Evolutionary conservation across 78 protist genomes (phyloP).

Genomic region (Chrysochromulina tobinii): DNA sequence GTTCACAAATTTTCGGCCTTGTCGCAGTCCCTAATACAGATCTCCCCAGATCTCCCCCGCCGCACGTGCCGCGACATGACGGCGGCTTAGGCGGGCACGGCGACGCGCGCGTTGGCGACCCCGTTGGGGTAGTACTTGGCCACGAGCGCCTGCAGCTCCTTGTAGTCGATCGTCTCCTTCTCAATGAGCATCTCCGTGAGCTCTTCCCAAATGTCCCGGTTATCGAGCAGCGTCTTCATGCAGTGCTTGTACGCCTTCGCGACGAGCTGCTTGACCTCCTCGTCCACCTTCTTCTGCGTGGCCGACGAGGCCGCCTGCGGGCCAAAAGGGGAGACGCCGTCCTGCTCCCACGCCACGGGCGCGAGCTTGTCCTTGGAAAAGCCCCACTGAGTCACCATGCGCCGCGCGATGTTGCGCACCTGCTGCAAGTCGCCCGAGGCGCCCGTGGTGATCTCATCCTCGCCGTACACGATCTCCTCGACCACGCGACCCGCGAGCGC

Average conservation of each 20-base stretch:
- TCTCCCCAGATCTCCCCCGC: no score
- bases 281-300: neutral
- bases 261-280: neutral
- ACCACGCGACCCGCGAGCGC: slow-evolving; percentile 11
- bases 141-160: slow-evolving; percentile 32
- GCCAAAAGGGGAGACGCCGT: slow-evolving; percentile 33
- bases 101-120: neutral
- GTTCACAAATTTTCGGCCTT: no score
- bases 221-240: neutral
- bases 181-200: slow-evolving; percentile 44
- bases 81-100: neutral
- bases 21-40: no score
- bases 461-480: slow-evolving; percentile 23
- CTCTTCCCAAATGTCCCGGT: slow-evolving; percentile 1
- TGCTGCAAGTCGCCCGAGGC: slow-evolving; percentile 27
- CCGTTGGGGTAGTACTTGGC: neutral
- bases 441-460: slow-evolving; percentile 22
- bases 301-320: slow-evolving; percentile 8
- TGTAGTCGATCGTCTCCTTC: slow-evolving; percentile 47
- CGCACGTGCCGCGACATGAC: neutral
- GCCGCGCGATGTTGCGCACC: slow-evolving; percentile 70
- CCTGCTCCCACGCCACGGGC: neutral
- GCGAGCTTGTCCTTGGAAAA: slow-evolving; percentile 36
- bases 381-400: slow-evolving; percentile 57
- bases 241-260: neutral